These are phyloP conservation scores for Debaryomyces udenii DNA, from an alignment of 1,139 yeast genomes.

Conservation along the genomic window DNA sequence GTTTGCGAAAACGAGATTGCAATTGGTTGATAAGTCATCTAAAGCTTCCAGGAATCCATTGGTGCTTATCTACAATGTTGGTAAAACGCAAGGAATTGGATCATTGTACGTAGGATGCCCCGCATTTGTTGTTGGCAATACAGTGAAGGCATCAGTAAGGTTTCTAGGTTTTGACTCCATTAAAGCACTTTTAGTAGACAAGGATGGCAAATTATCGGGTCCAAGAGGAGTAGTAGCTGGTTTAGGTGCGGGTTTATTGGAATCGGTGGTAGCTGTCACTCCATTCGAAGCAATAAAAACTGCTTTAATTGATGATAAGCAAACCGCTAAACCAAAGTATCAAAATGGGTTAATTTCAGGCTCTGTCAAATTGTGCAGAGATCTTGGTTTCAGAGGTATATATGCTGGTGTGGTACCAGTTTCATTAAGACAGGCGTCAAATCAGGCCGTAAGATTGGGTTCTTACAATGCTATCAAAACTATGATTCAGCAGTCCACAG, in stretches of 20 bases:
- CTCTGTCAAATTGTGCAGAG: conserved; percentile 63
- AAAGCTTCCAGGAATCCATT: conserved; percentile 80
- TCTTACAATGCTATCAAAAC: conserved; percentile 89
- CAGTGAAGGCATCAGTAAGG: conserved; percentile 92
- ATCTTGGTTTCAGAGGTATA: conserved; percentile 80
- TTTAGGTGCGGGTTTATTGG: conserved; percentile 92
- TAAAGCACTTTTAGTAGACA: conserved; percentile 74
- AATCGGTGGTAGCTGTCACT: conserved; percentile 90
- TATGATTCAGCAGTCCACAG: conserved; percentile 71
- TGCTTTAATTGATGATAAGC: conserved; percentile 91
- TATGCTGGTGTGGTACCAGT: conserved; percentile 93
- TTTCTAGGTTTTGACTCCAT: conserved; percentile 91
- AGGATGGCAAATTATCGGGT: conserved; percentile 84
- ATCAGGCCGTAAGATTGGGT: conserved; percentile 92
- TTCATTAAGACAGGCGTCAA: conserved; percentile 92
- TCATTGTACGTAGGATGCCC: conserved; percentile 96
- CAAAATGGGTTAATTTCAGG: conserved; percentile 68
- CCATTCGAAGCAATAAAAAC: conserved; percentile 98
- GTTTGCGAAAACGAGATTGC: conserved; percentile 92
- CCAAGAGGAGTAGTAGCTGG: conserved; percentile 94
- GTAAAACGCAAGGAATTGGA: conserved; percentile 75
- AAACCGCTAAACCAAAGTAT: conserved; percentile 72
- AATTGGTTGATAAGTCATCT: conserved; percentile 71
- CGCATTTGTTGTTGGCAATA: conserved; percentile 93
- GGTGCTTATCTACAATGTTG: conserved; percentile 72